These are phyloP conservation scores for Blattamonas nauphoetae DNA, from an alignment of 78 protist genomes.

Conservation along the genomic window DNA sequence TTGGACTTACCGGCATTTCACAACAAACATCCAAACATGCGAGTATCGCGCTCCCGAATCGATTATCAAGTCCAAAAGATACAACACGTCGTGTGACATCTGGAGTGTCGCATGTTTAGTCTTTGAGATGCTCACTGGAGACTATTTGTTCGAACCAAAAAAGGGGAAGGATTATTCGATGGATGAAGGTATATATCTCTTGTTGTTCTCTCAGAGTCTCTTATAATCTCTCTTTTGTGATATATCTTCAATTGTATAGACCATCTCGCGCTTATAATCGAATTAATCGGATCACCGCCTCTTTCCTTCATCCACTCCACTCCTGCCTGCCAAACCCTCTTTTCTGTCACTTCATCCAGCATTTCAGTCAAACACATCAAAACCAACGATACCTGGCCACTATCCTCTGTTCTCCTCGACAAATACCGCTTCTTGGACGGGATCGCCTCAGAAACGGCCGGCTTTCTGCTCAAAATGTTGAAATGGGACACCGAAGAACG, in stretches of 20 bases:
- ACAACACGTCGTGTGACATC: conserved; percentile 33
- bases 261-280: too few species aligned
- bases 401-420: background rate
- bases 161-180: conserved; percentile 23
- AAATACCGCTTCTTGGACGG: background rate
- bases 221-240: too few species aligned
- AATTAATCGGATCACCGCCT: too few species aligned
- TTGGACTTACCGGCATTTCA: conserved; percentile 69
- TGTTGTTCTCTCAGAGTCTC: too few species aligned
- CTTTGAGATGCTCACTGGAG: conserved; percentile 39
- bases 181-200: too few species aligned
- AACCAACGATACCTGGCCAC: too few species aligned
- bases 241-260: too few species aligned
- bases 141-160: conserved; percentile 31
- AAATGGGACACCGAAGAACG: background rate
- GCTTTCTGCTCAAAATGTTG: background rate
- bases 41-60: conserved; percentile 34
- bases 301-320: too few species aligned
- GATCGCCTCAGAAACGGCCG: background rate
- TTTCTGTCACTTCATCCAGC: too few species aligned
- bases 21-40: conserved; percentile 85
- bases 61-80: conserved; percentile 17
- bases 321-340: too few species aligned
- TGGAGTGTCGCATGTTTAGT: conserved; percentile 45
- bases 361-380: too few species aligned